A percentile compares a stretch with the other conserved stretches of the same genome.
phyloP scores from a whole-genome alignment of 257 asterid species.

The Lycium ferocissimum region DNA sequence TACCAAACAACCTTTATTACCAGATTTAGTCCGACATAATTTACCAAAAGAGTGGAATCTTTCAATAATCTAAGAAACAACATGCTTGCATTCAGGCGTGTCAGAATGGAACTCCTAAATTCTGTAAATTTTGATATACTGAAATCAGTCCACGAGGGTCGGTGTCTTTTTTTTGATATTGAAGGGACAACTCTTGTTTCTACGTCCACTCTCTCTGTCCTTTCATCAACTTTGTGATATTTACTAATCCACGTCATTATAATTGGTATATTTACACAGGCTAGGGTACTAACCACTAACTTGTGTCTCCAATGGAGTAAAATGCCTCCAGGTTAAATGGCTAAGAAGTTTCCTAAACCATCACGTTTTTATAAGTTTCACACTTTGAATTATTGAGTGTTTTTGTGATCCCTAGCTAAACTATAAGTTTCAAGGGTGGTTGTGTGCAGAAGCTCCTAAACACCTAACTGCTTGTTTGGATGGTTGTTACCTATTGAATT shows the following conservation, averaged over 20 bases:
- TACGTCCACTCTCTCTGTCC: neutral
- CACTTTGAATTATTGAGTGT: no score
- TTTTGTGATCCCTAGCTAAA: no score
- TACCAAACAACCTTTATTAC: no score
- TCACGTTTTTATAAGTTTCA: no score
- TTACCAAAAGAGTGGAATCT: neutral
- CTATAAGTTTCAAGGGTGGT: no score
- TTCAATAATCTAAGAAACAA: neutral
- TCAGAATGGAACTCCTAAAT: neutral
- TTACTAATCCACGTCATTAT: neutral
- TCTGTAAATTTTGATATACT: neutral
- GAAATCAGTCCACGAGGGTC: neutral
- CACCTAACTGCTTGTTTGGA: no score
- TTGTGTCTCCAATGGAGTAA: neutral
- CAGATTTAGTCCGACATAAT: neutral
- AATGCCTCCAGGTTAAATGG: no score
- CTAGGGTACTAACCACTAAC: neutral
- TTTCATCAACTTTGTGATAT: neutral
- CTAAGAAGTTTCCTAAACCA: no score
- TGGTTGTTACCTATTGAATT: no score
- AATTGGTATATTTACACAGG: neutral
- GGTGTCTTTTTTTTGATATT: neutral
- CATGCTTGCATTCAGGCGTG: constrained; percentile 5
- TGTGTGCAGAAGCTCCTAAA: no score
- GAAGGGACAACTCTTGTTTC: neutral